Conservation (phyloP, 106 monocot species). For the Alisma plantagoaquatica region DNA sequence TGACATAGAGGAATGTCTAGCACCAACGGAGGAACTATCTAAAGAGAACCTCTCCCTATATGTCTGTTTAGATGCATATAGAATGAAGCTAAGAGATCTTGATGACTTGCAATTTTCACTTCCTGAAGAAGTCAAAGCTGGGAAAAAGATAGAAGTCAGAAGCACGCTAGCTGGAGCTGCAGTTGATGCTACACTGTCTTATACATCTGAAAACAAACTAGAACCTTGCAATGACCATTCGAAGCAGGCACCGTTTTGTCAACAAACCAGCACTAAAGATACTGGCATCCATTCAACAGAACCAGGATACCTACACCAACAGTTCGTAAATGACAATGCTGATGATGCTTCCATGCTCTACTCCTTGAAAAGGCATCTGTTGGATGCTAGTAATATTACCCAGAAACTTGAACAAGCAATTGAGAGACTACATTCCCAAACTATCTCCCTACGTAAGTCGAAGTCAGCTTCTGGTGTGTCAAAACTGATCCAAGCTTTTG, state of each 20-base stretch:
- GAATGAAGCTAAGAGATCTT: constrained; percentile 36
- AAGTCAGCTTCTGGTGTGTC: constrained; percentile 50
- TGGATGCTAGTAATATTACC: constrained; percentile 30
- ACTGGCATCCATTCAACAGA: neutral
- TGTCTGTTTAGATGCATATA: constrained; percentile 27
- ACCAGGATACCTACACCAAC: neutral
- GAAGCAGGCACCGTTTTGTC: neutral
- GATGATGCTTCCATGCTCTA: constrained; percentile 8
- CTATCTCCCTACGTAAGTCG: constrained; percentile 21
- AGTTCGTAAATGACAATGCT: constrained; percentile 14
- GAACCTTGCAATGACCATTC: neutral
- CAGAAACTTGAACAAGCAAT: constrained; percentile 47
- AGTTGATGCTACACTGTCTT: neutral
- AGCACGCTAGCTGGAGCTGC: neutral
- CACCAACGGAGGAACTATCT: constrained; percentile 30
- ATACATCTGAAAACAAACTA: too few species aligned
- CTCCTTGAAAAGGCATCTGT: constrained; percentile 26
- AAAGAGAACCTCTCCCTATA: constrained; percentile 49
- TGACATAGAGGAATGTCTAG: constrained; percentile 25
- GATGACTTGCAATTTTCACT: constrained; percentile 1
- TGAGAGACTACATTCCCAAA: constrained; percentile 27
- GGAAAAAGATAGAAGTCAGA: neutral
- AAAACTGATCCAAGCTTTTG: constrained; percentile 89
- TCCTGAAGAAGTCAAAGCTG: constrained; percentile 11
- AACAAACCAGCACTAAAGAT: neutral